Base-by-base conservation (phyloP, 192 early-diverging fungal species). In the Piromyces sp. region DNA sequence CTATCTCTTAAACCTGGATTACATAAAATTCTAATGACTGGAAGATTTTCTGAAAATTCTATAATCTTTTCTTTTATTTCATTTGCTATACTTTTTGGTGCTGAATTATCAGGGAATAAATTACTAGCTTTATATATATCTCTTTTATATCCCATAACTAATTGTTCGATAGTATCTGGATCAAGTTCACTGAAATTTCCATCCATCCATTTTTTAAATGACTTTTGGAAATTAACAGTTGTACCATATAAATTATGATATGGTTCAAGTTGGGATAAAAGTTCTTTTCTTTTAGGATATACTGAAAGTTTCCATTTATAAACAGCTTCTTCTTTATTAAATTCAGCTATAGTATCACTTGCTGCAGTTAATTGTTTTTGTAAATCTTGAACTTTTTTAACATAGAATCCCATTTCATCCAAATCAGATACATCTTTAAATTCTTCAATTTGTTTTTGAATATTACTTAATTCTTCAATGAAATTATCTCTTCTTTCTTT, bases 351-450 rank as follows among this genome's bases (percentile, higher is more conserved):
- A n/a, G 89, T 91, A 58, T 92, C 91, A 5, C 83, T 83, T 0
- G 91, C 91, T 16, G 83, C 80, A 81, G 85, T 84, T 7, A 92
- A 85, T 79, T 90, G 89, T 81, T 92, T 92, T 26, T 86, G 83
- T 79, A 92, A 83, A 19, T 84, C 85, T 81, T 89, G 87, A 30
- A 91, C 91, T 80, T 92, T 92, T 84, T 92, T 92, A 38, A 92
- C 90, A 82, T 92, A 92, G 83, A 92, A 92, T 13, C 90, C 90
- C 89, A 92, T 89, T 81, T 92, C 91, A 81, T 92, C 91, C 68
- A 92, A 83, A 79, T 92, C 91, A 14, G 90, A 89, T 29, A 92
- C 91, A 30, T 92, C 91, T 82, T 83, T 85, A 9, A 92, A 84
- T 81, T 92, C 91, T 17, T 90, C 90, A 28, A 92, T 88, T 82